Conservation (phyloP, 768 basidiomycete species). For the Amanita molliuscula region DNA sequence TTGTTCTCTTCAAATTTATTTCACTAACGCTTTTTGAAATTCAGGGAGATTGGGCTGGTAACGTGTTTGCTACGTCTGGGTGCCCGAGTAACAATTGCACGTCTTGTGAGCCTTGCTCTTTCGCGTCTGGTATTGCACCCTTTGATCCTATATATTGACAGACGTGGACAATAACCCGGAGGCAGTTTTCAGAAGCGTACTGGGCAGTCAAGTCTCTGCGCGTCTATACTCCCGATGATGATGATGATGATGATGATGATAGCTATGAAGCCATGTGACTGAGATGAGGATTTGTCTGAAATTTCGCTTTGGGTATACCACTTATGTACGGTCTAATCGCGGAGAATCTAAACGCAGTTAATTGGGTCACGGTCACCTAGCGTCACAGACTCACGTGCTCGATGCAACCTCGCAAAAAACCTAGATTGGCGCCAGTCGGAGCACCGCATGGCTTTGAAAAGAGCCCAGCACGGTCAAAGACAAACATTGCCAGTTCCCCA, state of each 20-base stretch:
- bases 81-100: slow-evolving; percentile 30
- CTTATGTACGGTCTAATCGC: background rate
- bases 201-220: slow-evolving; percentile 59
- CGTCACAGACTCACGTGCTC: background rate
- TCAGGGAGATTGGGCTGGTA: slow-evolving; percentile 43
- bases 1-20: background rate
- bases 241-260: no score
- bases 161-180: slow-evolving; percentile 51
- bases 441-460: slow-evolving; percentile 4
- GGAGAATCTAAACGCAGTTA: background rate
- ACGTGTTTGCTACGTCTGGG: slow-evolving; percentile 26
- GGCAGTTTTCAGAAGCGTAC: slow-evolving; percentile 51
- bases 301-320: background rate
- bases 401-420: slow-evolving; percentile 7
- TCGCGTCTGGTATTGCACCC: no score
- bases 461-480: background rate
- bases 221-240: slow-evolving; percentile 30
- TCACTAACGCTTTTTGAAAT: background rate
- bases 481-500: slow-evolving; percentile 1
- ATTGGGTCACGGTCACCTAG: no score
- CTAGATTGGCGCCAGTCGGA: background rate
- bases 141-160: slow-evolving; percentile 12
- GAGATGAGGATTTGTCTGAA: background rate
- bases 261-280: background rate
- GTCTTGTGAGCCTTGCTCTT: slow-evolving; percentile 28